These are phyloP conservation scores for Tylopilus vinaceipallidus DNA, from an alignment of 768 basidiomycete genomes.

Conservation along the genomic window DNA sequence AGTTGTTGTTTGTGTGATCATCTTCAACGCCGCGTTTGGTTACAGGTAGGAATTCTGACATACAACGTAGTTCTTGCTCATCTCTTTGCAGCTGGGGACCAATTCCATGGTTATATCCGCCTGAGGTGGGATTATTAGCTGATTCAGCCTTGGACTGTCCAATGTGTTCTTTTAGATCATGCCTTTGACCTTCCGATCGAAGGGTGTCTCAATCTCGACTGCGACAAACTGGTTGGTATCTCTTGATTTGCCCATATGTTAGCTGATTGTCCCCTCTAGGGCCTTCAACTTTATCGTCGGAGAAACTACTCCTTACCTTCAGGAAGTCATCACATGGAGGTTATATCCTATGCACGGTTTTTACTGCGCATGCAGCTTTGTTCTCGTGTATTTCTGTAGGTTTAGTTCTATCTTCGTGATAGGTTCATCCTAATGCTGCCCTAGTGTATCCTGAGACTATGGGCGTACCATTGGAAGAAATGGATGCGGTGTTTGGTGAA, in stretches of 20 bases:
- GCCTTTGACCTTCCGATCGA: conserved; percentile 84
- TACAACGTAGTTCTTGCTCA: neutral
- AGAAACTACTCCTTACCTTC: conserved; percentile 80
- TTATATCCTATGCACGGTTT: conserved; percentile 96
- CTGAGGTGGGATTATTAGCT: conserved; percentile 52
- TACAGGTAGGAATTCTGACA: conserved; percentile 51
- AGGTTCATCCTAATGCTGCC: conserved; percentile 6
- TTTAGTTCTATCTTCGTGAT: conserved; percentile 9
- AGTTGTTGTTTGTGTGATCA: conserved; percentile 84
- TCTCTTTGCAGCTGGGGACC: conserved; percentile 65
- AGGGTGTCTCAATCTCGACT: conserved; percentile 94
- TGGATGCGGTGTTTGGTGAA: conserved; percentile 90
- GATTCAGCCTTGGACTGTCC: neutral
- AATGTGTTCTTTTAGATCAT: conserved; percentile 60
- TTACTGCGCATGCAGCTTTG: conserved; percentile 84
- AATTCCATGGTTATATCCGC: conserved; percentile 84
- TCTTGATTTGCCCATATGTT: neutral
- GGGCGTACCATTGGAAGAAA: conserved; percentile 85
- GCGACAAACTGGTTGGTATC: conserved; percentile 66
- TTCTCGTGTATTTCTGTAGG: conserved; percentile 81
- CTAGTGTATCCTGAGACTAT: conserved; percentile 85
- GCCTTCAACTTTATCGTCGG: conserved; percentile 91
- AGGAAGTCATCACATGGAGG: conserved; percentile 86
- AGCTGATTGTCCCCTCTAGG: conserved; percentile 32
- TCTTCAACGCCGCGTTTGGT: conserved; percentile 94